Evolutionary conservation across 176 grass and related monocot species (phyloP).

Genomic region (Pharus latifolius): DNA sequence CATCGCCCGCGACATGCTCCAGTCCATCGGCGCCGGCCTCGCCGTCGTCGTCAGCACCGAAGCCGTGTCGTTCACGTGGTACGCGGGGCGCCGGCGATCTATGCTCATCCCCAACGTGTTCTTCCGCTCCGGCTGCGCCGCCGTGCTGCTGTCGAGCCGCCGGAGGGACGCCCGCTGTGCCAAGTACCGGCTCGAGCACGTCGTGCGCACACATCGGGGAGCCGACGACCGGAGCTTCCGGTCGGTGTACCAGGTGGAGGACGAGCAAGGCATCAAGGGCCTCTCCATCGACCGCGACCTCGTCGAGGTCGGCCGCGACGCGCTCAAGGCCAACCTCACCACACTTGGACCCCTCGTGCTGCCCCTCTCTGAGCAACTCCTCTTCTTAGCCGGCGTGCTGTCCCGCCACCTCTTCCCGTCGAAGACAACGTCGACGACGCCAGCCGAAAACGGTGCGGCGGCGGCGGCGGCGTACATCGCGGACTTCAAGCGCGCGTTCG

Average conservation of each 20-base stretch:
- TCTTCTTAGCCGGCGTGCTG: conserved; percentile 86
- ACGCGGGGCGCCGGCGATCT: conserved; percentile 64
- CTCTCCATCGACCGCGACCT: conserved; percentile 91
- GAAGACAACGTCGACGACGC: conserved; percentile 13
- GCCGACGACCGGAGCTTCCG: conserved; percentile 85
- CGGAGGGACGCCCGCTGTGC: conserved; percentile 73
- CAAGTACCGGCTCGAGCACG: conserved; percentile 92
- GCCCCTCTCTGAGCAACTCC: conserved; percentile 87
- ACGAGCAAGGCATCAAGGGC: conserved; percentile 87
- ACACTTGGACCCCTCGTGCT: conserved; percentile 89
- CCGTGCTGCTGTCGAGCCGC: conserved; percentile 73
- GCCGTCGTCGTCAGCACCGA: conserved; percentile 92
- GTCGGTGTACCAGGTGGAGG: conserved; percentile 97
- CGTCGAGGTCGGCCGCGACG: conserved; percentile 80
- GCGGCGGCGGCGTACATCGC: conserved; percentile 71
- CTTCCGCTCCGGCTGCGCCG: conserved; percentile 76
- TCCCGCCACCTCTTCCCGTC: conserved; percentile 84
- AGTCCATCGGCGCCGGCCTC: conserved; percentile 60
- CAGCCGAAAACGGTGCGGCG: not conserved
- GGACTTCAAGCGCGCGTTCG: conserved; percentile 94
- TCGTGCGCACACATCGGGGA: conserved; percentile 90
- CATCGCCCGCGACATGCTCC: conserved; percentile 88
- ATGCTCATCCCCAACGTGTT: conserved; percentile 97
- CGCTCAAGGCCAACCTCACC: conserved; percentile 98
- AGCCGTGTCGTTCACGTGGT: conserved; percentile 90